phyloP scores from a whole-genome alignment of 1,284 basidiomycete species.

The Malassezia globosa region DNA sequence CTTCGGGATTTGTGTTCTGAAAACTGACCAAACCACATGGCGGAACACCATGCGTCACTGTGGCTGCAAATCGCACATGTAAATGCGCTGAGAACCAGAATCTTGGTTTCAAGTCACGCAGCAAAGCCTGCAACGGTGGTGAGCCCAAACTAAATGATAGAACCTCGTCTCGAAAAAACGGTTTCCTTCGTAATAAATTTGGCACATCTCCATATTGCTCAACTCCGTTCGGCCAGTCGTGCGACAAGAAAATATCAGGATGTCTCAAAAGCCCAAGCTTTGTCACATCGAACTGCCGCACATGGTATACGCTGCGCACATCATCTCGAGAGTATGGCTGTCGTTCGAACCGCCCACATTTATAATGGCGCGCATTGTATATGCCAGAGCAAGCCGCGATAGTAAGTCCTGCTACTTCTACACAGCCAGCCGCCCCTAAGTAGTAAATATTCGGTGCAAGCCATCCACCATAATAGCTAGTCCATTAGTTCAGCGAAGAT shows the following conservation, averaged over 20 bases:
- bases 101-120: conserved; percentile 63
- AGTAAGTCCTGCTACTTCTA: conserved; percentile 66
- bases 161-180: conserved; percentile 67
- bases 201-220: conserved; percentile 66
- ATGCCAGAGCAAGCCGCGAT: conserved; percentile 88
- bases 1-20: conserved; percentile 23
- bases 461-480: conserved; percentile 49
- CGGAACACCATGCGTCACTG: conserved; percentile 11
- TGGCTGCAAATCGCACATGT: conserved; percentile 58
- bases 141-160: conserved; percentile 65
- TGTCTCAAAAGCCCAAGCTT: conserved; percentile 63
- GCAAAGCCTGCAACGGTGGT: conserved; percentile 70
- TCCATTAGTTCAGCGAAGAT: background rate
- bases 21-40: background rate
- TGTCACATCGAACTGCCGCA: conserved; percentile 70
- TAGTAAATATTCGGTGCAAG: conserved; percentile 94
- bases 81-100: conserved; percentile 96
- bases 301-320: conserved; percentile 80
- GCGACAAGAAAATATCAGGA: conserved; percentile 71
- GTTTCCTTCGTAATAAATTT: conserved; percentile 63
- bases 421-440: conserved; percentile 78
- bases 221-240: conserved; percentile 89
- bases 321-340: conserved; percentile 59
- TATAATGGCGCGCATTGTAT: conserved; percentile 71
- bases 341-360: conserved; percentile 51